These are phyloP conservation scores for Apophysomyces sp. DNA, from an alignment of 371 early-diverging fungal genomes.

Conservation along the genomic window DNA sequence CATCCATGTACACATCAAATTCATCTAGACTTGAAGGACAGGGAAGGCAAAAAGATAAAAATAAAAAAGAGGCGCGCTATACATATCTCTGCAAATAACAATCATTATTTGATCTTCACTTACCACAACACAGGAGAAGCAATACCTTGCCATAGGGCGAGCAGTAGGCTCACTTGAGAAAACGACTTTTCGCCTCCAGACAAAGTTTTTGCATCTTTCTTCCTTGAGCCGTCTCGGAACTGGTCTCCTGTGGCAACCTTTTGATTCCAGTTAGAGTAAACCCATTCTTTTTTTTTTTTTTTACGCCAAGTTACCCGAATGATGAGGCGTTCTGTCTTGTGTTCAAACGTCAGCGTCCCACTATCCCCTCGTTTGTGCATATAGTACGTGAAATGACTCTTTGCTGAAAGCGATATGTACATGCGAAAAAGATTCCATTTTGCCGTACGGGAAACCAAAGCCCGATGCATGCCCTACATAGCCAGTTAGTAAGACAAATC, in stretches of 20 bases:
- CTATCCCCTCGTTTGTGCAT: constrained; percentile 85
- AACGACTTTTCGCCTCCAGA: constrained; percentile 99
- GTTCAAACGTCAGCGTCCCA: constrained; percentile 85
- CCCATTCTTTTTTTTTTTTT: not conserved
- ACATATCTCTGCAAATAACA: not conserved
- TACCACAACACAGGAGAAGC: constrained; percentile 91
- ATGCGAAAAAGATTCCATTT: constrained; percentile 68
- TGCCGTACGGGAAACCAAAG: constrained; percentile 58
- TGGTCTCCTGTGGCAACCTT: constrained; percentile 47
- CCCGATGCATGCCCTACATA: constrained; percentile 48
- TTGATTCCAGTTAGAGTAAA: constrained; percentile 4
- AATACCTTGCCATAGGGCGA: constrained; percentile 97
- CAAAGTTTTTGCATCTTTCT: constrained; percentile 88
- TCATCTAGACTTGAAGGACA: constrained; percentile 86
- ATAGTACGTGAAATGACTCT: constrained; percentile 67
- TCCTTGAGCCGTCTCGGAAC: constrained; percentile 34
- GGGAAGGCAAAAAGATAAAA: too few species aligned
- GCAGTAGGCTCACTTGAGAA: constrained; percentile 94
- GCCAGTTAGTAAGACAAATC: not conserved
- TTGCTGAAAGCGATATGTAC: constrained; percentile 75
- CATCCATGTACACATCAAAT: constrained; percentile 99
- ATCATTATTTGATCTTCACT: not conserved
- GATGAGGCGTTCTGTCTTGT: constrained; percentile 66
- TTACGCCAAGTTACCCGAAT: constrained; percentile 67
- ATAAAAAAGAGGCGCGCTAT: too few species aligned